Evolutionary conservation across 345 rosid species (phyloP).

Genomic region (Eucalyptus curtisii): DNA sequence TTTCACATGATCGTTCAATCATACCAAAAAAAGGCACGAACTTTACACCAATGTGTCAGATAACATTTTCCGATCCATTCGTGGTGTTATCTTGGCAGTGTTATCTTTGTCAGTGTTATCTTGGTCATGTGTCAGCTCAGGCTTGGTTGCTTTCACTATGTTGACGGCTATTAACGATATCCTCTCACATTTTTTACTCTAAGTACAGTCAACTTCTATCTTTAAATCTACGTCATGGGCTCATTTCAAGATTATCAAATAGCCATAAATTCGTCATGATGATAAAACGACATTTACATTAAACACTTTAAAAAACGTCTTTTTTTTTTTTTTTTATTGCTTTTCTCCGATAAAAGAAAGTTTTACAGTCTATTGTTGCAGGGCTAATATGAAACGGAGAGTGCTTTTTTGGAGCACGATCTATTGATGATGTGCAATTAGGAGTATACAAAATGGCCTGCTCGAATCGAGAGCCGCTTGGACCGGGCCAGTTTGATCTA

Average conservation of each 20-base stretch:
- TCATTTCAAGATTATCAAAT: neutral
- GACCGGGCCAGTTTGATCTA: rapidly evolving
- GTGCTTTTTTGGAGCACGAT: neutral
- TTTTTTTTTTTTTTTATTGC: too few species aligned
- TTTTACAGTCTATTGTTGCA: too few species aligned
- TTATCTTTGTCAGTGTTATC: too few species aligned
- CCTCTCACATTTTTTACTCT: neutral
- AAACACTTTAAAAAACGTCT: neutral
- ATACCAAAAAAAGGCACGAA: neutral
- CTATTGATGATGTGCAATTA: neutral
- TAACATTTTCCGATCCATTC: neutral
- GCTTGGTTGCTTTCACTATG: neutral
- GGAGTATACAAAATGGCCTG: neutral
- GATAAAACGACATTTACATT: neutral
- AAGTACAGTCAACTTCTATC: too few species aligned
- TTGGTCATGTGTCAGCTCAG: too few species aligned
- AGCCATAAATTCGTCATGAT: neutral
- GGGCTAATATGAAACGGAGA: neutral
- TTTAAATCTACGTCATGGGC: neutral
- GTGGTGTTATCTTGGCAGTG: neutral
- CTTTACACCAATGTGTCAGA: neutral
- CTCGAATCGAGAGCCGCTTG: rapidly evolving
- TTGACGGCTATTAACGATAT: neutral
- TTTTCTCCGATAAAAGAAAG: neutral
- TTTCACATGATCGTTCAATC: neutral